Conservation (phyloP, 23 red algal species). For the Gracilaria vermiculophylla region DNA sequence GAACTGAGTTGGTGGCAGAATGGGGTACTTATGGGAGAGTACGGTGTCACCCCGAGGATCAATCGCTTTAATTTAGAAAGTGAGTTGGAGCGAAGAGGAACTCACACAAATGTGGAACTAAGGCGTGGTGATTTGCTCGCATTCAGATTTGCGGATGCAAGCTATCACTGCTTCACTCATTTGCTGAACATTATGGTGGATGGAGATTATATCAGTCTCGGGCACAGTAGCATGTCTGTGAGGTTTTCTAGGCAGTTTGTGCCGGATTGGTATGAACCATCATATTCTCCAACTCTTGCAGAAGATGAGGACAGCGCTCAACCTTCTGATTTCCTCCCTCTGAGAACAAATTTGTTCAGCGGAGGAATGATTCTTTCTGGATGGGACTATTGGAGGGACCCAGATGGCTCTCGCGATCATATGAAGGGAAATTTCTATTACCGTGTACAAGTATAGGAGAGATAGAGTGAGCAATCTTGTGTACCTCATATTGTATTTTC, state of each 20-base stretch:
- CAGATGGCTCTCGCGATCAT: constrained; percentile 20
- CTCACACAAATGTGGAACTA: constrained; percentile 14
- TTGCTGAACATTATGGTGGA: constrained; percentile 5
- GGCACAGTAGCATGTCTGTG: constrained; percentile 8
- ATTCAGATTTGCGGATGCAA: constrained; percentile 36
- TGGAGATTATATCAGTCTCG: constrained; percentile 1
- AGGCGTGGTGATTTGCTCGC: constrained; percentile 20
- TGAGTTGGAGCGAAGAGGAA: constrained; percentile 12
- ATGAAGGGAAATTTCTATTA: constrained; percentile 51
- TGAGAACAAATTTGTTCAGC: constrained; percentile 13
- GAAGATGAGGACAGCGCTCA: constrained; percentile 35
- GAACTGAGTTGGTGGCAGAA: constrained; percentile 39
- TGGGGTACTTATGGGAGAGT: constrained; percentile 42
- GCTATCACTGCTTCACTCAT: constrained; percentile 54
- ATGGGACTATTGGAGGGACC: constrained; percentile 40
- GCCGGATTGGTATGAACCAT: constrained; percentile 37
- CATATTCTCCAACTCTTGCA: constrained; percentile 2
- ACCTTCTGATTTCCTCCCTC: constrained; percentile 36
- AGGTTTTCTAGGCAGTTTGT: constrained; percentile 9
- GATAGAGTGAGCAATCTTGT: not conserved
- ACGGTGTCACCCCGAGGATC: constrained; percentile 22
- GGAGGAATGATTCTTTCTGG: constrained; percentile 2
- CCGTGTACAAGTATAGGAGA: constrained; percentile 11
- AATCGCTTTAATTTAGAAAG: constrained; percentile 15
- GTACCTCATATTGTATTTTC: too few species aligned